Percentiles rank a stretch among this genome's conserved stretches.
These are phyloP conservation scores for Scytalidium sp. DNA, from an alignment of 2,329 filamentous ascomycete species.

Conservation along the genomic window DNA sequence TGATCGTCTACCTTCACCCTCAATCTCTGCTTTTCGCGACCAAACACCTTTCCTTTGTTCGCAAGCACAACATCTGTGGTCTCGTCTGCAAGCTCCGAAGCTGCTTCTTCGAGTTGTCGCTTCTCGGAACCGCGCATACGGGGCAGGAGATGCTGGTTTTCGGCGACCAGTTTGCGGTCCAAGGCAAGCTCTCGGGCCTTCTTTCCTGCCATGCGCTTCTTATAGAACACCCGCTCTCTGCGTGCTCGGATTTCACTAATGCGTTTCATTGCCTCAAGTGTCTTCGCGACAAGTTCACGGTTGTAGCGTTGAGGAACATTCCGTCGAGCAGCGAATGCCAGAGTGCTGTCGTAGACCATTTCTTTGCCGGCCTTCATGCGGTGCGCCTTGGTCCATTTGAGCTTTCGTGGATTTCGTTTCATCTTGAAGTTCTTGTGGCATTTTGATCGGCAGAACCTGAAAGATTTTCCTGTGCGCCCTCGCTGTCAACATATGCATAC, in stretches of 20 bases:
- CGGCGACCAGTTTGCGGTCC: constrained; percentile 83
- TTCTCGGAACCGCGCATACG: constrained; percentile 63
- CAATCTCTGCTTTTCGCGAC: constrained; percentile 37
- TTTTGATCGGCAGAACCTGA: constrained; percentile 54
- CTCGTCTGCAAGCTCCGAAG: too few species aligned
- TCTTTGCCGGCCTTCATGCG: constrained; percentile 79
- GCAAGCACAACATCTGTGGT: constrained; percentile 42
- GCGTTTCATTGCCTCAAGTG: constrained; percentile 87
- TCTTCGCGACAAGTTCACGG: constrained; percentile 83
- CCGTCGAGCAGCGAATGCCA: constrained; percentile 87
- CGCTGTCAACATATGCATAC: too few species aligned
- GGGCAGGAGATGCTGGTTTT: constrained; percentile 90
- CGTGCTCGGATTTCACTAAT: constrained; percentile 80
- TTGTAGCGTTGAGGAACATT: constrained; percentile 96
- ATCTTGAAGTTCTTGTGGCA: constrained; percentile 81
- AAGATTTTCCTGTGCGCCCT: constrained; percentile 41
- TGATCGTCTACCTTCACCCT: constrained; percentile 32
- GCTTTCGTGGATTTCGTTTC: constrained; percentile 96
- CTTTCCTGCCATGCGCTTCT: constrained; percentile 89
- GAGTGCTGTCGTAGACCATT: constrained; percentile 90
- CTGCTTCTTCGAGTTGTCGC: constrained; percentile 53
- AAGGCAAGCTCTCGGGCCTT: constrained; percentile 74
- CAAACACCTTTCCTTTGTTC: constrained; percentile 31
- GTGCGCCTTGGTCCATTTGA: constrained; percentile 97
- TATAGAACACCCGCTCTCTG: constrained; percentile 90